These are phyloP conservation scores for Aspergillus costaricaensis DNA, from an alignment of 2,329 filamentous ascomycete species.

Conservation along the genomic window DNA sequence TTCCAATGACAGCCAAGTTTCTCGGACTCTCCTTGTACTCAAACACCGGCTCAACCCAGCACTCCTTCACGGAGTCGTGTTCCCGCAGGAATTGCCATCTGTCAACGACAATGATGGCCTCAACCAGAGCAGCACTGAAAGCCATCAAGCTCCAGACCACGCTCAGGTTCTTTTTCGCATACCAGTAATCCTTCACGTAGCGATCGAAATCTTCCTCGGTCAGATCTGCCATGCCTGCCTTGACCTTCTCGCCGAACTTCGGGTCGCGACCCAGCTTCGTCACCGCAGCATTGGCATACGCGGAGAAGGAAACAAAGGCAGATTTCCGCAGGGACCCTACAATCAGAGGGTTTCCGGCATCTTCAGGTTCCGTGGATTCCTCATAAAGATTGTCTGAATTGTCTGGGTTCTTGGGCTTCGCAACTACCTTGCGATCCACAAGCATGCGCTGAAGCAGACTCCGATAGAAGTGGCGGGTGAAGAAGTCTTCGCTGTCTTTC, in stretches of 20 bases:
- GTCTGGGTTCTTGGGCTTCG: conserved; percentile 49
- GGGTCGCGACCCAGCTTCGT: conserved; percentile 69
- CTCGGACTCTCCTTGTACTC: conserved; percentile 82
- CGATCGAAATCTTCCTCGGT: conserved; percentile 72
- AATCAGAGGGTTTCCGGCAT: conserved; percentile 72
- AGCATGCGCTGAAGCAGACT: conserved; percentile 91
- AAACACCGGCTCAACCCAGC: conserved; percentile 93
- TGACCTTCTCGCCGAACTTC: conserved; percentile 62
- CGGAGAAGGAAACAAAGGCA: conserved; percentile 72
- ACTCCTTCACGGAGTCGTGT: conserved; percentile 70
- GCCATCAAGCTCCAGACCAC: conserved; percentile 95
- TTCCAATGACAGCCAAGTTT: conserved; percentile 88
- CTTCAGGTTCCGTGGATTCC: conserved; percentile 23
- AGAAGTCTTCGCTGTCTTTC: conserved; percentile 80
- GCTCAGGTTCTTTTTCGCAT: conserved; percentile 76
- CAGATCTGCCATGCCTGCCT: conserved; percentile 65
- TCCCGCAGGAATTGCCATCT: conserved; percentile 85
- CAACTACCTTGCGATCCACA: conserved; percentile 77
- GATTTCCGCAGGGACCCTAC: conserved; percentile 81
- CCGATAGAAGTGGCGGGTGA: conserved; percentile 89
- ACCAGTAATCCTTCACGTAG: conserved; percentile 68
- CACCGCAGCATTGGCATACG: conserved; percentile 80
- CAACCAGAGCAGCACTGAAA: conserved; percentile 84
- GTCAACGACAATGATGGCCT: conserved; percentile 87
- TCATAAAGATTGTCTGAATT: conserved; percentile 34